Evolutionary conservation across 73 alveolate species (phyloP).

Genomic region (Loxodes magnus): DNA sequence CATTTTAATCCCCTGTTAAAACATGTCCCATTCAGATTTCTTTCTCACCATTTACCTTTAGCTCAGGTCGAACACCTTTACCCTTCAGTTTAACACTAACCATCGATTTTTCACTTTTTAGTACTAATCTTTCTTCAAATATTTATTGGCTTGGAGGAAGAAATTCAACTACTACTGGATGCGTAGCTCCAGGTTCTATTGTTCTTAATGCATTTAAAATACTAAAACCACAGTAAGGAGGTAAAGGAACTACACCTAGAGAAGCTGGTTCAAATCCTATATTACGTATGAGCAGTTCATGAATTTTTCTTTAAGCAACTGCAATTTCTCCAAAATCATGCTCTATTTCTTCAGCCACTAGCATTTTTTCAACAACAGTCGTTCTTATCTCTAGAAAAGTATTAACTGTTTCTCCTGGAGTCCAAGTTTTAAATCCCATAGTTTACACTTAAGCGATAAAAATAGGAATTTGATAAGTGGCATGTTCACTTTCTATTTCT

Average conservation of each 20-base stretch:
- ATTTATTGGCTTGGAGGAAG: slow-evolving; percentile 76
- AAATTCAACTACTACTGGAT: slow-evolving; percentile 76
- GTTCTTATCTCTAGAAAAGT: slow-evolving; percentile 72
- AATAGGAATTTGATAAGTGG: too few relatives aligned
- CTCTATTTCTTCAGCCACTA: slow-evolving; percentile 69
- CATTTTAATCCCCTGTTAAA: slow-evolving; percentile 65
- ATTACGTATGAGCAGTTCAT: slow-evolving; percentile 70
- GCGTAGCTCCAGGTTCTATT: slow-evolving; percentile 76
- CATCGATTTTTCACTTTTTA: slow-evolving; percentile 67
- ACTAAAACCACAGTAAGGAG: slow-evolving; percentile 85
- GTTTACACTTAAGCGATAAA: too few relatives aligned
- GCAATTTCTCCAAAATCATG: slow-evolving; percentile 93
- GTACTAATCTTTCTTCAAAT: slow-evolving; percentile 74
- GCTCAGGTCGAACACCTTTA: slow-evolving; percentile 94
- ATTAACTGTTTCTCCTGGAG: too few relatives aligned
- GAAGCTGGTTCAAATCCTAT: slow-evolving; percentile 56
- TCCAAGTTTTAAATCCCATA: slow-evolving; percentile 32
- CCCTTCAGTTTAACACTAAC: slow-evolving; percentile 82
- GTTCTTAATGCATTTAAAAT: slow-evolving; percentile 83
- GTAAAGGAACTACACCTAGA: slow-evolving; percentile 73
- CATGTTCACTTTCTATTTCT: slow-evolving; percentile 20
- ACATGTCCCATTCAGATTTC: slow-evolving; percentile 82
- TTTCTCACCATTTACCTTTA: slow-evolving; percentile 61
- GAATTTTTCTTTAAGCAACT: slow-evolving; percentile 75
- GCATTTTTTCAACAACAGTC: slow-evolving; percentile 58